Evolutionary conservation across 2,329 filamentous ascomycete genomes (phyloP).

Genomic region (Seiridium cupressi): DNA sequence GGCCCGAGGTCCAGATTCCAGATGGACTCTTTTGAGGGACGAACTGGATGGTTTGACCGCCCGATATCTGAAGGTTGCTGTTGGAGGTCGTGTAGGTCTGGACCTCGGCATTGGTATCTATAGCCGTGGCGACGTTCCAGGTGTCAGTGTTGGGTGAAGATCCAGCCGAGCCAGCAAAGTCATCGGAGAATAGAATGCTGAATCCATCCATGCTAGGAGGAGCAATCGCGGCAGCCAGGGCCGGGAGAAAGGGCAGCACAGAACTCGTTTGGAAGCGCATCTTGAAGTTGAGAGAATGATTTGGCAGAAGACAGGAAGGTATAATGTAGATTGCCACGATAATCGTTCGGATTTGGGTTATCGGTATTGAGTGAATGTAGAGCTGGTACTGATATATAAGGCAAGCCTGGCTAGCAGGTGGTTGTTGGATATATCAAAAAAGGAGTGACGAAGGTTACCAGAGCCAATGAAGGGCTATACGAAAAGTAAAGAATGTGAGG

Average conservation of each 20-base stretch:
- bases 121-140: constrained; percentile 45
- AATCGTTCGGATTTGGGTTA: too few relatives aligned
- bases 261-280: constrained; percentile 26
- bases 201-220: constrained; percentile 33
- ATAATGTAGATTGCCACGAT: background rate
- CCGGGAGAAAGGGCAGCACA: constrained; percentile 23
- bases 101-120: constrained; percentile 48
- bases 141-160: constrained; percentile 31
- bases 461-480: constrained; percentile 1
- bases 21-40: constrained; percentile 39
- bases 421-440: background rate
- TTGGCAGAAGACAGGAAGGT: background rate
- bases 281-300: constrained; percentile 5
- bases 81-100: constrained; percentile 44
- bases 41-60: constrained; percentile 49
- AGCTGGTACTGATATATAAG: background rate
- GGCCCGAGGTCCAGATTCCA: constrained; percentile 47
- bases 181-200: constrained; percentile 43
- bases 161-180: constrained; percentile 40
- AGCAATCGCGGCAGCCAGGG: constrained; percentile 23
- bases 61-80: constrained; percentile 48
- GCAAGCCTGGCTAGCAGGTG: constrained; percentile 8
- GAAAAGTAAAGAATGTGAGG: constrained; percentile 8
- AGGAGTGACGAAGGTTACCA: background rate
- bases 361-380: background rate